Conservation (phyloP, 1,284 basidiomycete species). For the Ustilago nuda region DNA sequence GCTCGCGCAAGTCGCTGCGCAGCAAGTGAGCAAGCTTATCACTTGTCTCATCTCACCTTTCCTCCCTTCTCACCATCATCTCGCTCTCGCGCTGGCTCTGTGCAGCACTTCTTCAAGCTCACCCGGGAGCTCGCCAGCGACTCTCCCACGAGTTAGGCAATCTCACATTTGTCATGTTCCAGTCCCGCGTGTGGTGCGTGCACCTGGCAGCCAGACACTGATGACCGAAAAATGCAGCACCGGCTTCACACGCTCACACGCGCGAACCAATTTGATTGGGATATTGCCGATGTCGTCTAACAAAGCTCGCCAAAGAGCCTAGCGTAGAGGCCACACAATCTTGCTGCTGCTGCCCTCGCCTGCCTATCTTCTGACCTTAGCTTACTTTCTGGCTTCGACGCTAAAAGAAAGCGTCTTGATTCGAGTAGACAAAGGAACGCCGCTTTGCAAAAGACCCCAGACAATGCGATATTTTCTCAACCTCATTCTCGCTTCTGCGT, state of each 20-base stretch:
- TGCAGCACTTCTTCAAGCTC: too few species aligned
- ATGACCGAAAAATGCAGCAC: neutral
- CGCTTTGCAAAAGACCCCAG: slow-evolving; percentile 1
- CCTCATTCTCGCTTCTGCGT: neutral
- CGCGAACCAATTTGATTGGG: neutral
- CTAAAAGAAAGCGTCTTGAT: neutral
- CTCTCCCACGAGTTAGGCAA: too few species aligned
- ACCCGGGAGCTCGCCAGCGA: too few species aligned
- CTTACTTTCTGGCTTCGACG: neutral
- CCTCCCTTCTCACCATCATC: too few species aligned
- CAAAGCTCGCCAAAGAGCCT: slow-evolving; percentile 3
- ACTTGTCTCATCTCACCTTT: too few species aligned
- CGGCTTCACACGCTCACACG: neutral
- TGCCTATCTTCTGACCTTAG: slow-evolving; percentile 3
- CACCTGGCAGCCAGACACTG: too few species aligned
- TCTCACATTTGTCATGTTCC: too few species aligned
- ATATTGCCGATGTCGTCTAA: slow-evolving; percentile 6
- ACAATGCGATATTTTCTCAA: neutral
- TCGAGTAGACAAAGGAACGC: slow-evolving; percentile 4
- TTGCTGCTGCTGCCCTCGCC: neutral
- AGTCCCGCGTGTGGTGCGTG: too few species aligned
- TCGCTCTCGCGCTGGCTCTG: too few species aligned
- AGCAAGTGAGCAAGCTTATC: too few species aligned
- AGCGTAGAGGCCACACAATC: neutral
- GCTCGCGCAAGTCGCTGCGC: too few species aligned